Evolutionary conservation across 2,329 filamentous ascomycete genomes (phyloP).

Genomic region (Cladophialophora immunda): DNA sequence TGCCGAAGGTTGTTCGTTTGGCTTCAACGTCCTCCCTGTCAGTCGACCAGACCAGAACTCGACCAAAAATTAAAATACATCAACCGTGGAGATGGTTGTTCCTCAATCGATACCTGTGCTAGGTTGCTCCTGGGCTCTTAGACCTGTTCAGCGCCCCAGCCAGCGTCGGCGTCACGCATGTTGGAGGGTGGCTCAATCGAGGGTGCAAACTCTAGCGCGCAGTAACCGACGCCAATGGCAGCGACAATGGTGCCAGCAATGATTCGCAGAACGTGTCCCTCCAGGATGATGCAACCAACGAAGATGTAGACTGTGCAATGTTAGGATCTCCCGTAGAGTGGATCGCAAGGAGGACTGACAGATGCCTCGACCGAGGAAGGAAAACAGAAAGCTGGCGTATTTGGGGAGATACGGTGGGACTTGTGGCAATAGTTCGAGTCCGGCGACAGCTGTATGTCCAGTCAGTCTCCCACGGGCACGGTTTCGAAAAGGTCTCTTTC

Average conservation of each 20-base stretch:
- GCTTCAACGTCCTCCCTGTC: background rate
- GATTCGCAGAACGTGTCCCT: constrained; percentile 70
- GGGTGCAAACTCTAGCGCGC: constrained; percentile 77
- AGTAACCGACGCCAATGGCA: constrained; percentile 79
- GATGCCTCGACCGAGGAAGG: constrained; percentile 91
- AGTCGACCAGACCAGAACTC: constrained; percentile 1
- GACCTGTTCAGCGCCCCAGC: constrained; percentile 25
- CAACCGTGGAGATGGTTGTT: background rate
- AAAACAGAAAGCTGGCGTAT: constrained; percentile 98
- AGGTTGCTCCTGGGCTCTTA: constrained; percentile 1
- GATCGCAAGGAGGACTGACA: constrained; percentile 69
- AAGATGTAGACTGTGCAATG: constrained; percentile 85
- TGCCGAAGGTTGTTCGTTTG: background rate
- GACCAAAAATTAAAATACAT: constrained; percentile 7
- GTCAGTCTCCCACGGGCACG: constrained; percentile 38
- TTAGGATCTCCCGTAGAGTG: constrained; percentile 23
- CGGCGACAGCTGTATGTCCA: constrained; percentile 65
- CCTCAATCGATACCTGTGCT: background rate
- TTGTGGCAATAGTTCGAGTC: constrained; percentile 81
- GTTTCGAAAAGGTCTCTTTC: constrained; percentile 42
- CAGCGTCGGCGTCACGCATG: constrained; percentile 76
- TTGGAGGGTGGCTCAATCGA: constrained; percentile 82
- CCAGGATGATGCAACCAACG: constrained; percentile 83
- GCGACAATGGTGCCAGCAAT: constrained; percentile 82
- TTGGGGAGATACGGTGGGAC: constrained; percentile 90